Evolutionary conservation across 2,329 filamentous ascomycete species (phyloP).

Genomic region (Scolecobasidium constrictum): DNA sequence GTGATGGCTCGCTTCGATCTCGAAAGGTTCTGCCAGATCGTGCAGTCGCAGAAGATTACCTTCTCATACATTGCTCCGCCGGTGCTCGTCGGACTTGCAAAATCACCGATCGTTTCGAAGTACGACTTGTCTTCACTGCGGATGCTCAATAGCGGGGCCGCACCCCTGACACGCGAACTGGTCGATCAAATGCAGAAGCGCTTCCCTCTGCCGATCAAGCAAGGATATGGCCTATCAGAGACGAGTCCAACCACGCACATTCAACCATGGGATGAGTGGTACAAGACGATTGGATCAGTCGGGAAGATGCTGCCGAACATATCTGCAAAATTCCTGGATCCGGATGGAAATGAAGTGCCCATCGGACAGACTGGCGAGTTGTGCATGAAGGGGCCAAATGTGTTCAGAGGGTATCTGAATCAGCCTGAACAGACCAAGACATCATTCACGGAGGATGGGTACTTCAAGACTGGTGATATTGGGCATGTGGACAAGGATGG

Average conservation of each 20-base stretch:
- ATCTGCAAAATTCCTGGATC: slow-evolving; percentile 64
- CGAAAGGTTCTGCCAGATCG: slow-evolving; percentile 62
- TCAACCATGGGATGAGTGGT: slow-evolving; percentile 60
- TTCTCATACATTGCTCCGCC: slow-evolving; percentile 78
- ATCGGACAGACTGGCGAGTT: slow-evolving; percentile 47
- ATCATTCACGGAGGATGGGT: slow-evolving; percentile 65
- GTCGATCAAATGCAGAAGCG: slow-evolving; percentile 65
- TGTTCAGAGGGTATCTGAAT: slow-evolving; percentile 57
- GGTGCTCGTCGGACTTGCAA: slow-evolving; percentile 68
- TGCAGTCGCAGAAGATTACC: slow-evolving; percentile 66
- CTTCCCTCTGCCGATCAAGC: slow-evolving; percentile 72
- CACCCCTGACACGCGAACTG: slow-evolving; percentile 71
- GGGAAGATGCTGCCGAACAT: slow-evolving; percentile 70
- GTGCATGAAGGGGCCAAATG: slow-evolving; percentile 68
- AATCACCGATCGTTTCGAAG: slow-evolving; percentile 64
- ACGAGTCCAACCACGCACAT: slow-evolving; percentile 66
- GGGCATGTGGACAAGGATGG: slow-evolving; percentile 59
- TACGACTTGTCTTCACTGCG: slow-evolving; percentile 72
- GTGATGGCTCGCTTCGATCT: slow-evolving; percentile 76
- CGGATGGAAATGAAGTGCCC: slow-evolving; percentile 46
- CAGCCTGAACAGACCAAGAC: slow-evolving; percentile 59
- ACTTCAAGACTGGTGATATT: slow-evolving; percentile 49
- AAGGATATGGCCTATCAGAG: slow-evolving; percentile 86
- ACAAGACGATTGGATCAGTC: slow-evolving; percentile 63
- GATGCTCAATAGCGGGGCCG: slow-evolving; percentile 80